phyloP scores from a whole-genome alignment of 2,329 filamentous ascomycete genomes.

The Aschersonia sp. region DNA sequence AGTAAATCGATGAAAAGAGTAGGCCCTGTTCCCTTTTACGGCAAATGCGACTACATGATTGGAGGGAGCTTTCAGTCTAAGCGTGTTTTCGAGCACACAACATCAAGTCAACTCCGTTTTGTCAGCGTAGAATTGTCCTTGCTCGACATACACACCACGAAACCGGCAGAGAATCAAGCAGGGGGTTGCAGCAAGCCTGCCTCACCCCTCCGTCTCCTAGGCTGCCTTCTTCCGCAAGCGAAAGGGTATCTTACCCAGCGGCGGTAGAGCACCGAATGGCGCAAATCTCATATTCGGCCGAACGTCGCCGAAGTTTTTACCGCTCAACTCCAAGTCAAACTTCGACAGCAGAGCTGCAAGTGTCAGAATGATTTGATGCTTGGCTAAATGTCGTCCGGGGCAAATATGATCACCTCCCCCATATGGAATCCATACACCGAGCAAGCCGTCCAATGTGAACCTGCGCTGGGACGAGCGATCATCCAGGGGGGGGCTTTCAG shows the following conservation, averaged over 20 bases:
- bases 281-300: neutral
- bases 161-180: too few species aligned
- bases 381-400: slow-evolving; percentile 2
- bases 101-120: too few species aligned
- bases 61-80: too few species aligned
- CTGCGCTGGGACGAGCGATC: neutral
- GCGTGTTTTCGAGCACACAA: too few species aligned
- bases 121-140: too few species aligned
- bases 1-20: too few species aligned
- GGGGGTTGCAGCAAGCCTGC: too few species aligned
- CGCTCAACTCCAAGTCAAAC: neutral
- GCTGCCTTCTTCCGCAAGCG: neutral
- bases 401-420: slow-evolving; percentile 1
- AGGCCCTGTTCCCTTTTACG: too few species aligned
- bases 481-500: too few species aligned
- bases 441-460: neutral
- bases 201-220: too few species aligned
- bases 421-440: slow-evolving; percentile 1
- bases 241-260: neutral
- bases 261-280: neutral
- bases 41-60: too few species aligned
- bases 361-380: neutral
- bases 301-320: neutral
- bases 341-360: neutral
- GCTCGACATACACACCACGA: too few species aligned